Conservation (phyloP, 1,284 basidiomycete species). For the Irpex lacteus region DNA sequence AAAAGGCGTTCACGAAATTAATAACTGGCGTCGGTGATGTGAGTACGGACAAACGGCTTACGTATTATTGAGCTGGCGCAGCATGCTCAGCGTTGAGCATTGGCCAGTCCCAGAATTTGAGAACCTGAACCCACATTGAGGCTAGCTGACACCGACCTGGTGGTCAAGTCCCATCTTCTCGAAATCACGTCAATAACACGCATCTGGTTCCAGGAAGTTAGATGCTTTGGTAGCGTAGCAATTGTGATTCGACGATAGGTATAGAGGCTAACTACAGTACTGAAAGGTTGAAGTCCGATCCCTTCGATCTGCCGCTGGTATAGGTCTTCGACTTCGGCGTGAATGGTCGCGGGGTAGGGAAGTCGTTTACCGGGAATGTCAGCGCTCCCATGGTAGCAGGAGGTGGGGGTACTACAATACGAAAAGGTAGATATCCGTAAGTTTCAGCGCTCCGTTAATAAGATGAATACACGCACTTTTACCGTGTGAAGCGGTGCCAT, state of each 20-base stretch:
- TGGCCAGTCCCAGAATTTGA: not conserved
- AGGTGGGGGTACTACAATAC: constrained; percentile 63
- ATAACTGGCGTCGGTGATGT: not conserved
- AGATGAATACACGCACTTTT: constrained; percentile 48
- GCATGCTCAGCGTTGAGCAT: not conserved
- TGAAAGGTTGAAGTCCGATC: constrained; percentile 66
- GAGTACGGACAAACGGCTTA: not conserved
- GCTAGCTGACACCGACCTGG: not conserved
- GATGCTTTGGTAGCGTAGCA: not conserved
- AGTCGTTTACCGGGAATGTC: constrained; percentile 67
- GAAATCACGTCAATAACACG: not conserved
- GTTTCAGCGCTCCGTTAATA: constrained; percentile 1
- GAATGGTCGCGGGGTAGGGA: constrained; percentile 75
- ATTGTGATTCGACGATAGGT: not conserved
- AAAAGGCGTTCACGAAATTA: not conserved
- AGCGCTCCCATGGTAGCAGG: constrained; percentile 67
- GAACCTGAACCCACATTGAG: not conserved
- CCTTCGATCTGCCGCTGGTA: constrained; percentile 57
- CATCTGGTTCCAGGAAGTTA: not conserved
- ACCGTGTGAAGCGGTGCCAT: constrained; percentile 23
- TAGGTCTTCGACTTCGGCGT: constrained; percentile 48
- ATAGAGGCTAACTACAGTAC: constrained; percentile 32
- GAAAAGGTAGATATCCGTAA: constrained; percentile 10
- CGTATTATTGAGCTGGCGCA: not conserved
- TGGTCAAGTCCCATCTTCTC: not conserved